phyloP scores from a whole-genome alignment of 2,329 filamentous ascomycete genomes.

The Pyrenophora teres region DNA sequence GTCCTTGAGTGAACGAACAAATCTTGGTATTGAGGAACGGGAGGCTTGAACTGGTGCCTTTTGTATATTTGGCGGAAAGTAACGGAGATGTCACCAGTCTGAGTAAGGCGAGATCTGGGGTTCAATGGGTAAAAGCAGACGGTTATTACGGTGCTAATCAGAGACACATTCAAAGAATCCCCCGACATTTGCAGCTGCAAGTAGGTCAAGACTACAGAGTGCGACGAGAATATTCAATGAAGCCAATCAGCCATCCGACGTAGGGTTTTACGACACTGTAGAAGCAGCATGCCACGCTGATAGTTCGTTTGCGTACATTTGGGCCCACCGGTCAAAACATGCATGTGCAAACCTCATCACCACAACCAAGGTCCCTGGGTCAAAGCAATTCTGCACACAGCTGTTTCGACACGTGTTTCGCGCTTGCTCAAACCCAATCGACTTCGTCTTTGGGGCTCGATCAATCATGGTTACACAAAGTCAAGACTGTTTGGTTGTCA shows the following conservation, averaged over 20 bases:
- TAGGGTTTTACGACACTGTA: not conserved
- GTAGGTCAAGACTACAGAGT: not conserved
- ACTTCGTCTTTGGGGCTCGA: slow-evolving; percentile 15
- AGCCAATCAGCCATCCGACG: not conserved
- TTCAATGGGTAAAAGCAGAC: not conserved
- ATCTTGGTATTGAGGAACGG: slow-evolving; percentile 18
- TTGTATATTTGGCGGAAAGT: not conserved
- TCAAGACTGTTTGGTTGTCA: slow-evolving; percentile 33
- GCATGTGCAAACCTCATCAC: slow-evolving; percentile 21
- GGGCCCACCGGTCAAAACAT: slow-evolving; percentile 21
- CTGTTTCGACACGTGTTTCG: slow-evolving; percentile 8
- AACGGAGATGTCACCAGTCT: slow-evolving; percentile 10
- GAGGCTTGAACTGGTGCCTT: slow-evolving; percentile 4
- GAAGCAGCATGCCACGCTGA: not conserved
- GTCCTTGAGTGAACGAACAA: slow-evolving; percentile 5
- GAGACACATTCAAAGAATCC: not conserved
- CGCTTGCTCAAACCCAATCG: slow-evolving; percentile 28
- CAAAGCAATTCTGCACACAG: slow-evolving; percentile 13
- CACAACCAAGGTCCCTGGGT: slow-evolving; percentile 14
- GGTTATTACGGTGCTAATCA: not conserved
- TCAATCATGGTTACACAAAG: slow-evolving; percentile 32
- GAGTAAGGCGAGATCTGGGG: slow-evolving; percentile 8
- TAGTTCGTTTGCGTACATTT: slow-evolving; percentile 17
- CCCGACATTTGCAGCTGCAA: not conserved
- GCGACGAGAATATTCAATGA: not conserved